phyloP scores from a whole-genome alignment of 371 early-diverging fungal genomes.

The Actinomortierella wolfii region DNA sequence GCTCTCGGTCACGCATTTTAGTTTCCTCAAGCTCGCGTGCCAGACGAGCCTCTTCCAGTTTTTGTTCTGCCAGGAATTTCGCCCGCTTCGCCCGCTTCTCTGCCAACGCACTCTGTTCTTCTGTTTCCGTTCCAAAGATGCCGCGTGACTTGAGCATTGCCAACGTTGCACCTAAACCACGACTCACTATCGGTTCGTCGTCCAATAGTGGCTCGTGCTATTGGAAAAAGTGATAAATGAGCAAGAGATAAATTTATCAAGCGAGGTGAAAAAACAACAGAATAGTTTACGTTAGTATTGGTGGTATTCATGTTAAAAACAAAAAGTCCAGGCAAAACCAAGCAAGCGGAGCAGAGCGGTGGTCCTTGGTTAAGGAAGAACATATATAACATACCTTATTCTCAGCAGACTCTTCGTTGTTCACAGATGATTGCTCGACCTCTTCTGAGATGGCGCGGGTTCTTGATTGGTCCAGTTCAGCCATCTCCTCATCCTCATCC shows the following conservation, averaged over 20 bases:
- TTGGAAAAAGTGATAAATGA: no score
- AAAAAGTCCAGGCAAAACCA: no score
- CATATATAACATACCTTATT: background rate
- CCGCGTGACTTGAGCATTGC: slow-evolving; percentile 79
- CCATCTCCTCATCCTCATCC: slow-evolving; percentile 52
- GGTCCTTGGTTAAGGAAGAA: no score
- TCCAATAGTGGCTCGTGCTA: slow-evolving; percentile 46
- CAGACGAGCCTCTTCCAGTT: slow-evolving; percentile 47
- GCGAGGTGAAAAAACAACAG: no score
- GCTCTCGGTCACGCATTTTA: slow-evolving; percentile 55
- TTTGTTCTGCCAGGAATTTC: slow-evolving; percentile 46
- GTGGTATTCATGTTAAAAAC: no score
- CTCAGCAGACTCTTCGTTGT: slow-evolving; percentile 1
- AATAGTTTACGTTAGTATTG: no score
- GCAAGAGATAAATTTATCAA: slow-evolving; percentile 3
- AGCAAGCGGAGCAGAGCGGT: no score
- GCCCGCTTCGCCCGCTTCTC: slow-evolving; percentile 64
- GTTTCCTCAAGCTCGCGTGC: slow-evolving; percentile 49
- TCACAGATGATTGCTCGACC: no score
- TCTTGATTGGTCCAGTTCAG: slow-evolving; percentile 8
- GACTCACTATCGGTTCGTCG: slow-evolving; percentile 83
- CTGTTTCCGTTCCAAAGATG: slow-evolving; percentile 47
- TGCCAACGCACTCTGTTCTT: slow-evolving; percentile 53
- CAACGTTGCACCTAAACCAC: slow-evolving; percentile 87
- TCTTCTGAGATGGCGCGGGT: no score